phyloP scores from a whole-genome alignment of 352 stramenopile species.

The Phytophthora pluvialis region DNA sequence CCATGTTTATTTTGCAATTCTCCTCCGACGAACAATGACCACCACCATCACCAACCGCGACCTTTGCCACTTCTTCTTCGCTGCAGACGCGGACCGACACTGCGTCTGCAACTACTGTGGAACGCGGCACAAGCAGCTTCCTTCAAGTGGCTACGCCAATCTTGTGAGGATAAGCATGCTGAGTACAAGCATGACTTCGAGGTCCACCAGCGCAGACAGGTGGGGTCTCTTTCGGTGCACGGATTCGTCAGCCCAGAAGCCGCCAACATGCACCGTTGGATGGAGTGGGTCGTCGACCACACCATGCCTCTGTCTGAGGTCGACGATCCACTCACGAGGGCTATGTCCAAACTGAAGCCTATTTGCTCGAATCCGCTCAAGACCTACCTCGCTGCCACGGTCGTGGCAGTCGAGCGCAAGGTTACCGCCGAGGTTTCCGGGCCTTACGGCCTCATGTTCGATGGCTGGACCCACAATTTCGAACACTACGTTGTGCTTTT shows the following conservation, averaged over 20 bases:
- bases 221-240: neutral
- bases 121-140: neutral
- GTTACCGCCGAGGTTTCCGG: neutral
- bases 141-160: conserved; percentile 10
- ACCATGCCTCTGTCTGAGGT: conserved; percentile 6
- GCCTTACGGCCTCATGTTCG: neutral
- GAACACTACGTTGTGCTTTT: neutral
- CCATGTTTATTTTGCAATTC: too few relatives aligned
- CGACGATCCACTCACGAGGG: conserved; percentile 1
- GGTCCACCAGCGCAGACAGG: conserved; percentile 4
- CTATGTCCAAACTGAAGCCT: neutral
- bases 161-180: conserved; percentile 4
- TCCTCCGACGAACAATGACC: too few relatives aligned
- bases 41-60: neutral
- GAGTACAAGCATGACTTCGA: neutral
- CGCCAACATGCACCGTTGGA: conserved; percentile 4
- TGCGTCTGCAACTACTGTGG: conserved; percentile 1
- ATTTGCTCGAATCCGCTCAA: conserved; percentile 9
- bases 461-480: neutral
- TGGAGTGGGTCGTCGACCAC: conserved; percentile 2
- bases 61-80: neutral
- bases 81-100: neutral
- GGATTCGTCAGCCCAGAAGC: neutral
- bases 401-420: neutral
- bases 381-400: neutral